Evolutionary conservation across 164 flowering plant genomes (phyloP), one percentile per base, ranked within the genome.

Genomic region (Protea cynaroides): DNA sequence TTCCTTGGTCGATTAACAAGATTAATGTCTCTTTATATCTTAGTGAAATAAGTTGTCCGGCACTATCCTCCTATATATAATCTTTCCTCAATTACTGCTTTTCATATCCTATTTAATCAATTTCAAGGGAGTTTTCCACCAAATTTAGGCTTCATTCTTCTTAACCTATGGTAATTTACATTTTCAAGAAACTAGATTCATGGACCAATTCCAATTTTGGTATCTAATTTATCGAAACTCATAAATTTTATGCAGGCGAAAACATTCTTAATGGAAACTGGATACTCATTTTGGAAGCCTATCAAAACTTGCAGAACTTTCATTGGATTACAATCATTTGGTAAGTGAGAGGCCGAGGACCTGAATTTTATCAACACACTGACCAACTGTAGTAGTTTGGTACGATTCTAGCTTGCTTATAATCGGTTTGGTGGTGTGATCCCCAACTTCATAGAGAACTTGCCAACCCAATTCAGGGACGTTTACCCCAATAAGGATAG

Each of bases 371-470:
- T 83, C 9, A 11, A 22, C 23, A 67, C 71, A 8, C 60, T 83
- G 44, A 61, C 57, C 10, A 83, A 83, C 23, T 76, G 80, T 49
- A 69, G 68, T 14, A 53, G 15, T 5, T 43, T 83, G 3, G 21
- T 60, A 49, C 36, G 43, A 0, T 34, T 83, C 37, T 50, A 13
- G 2, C 17, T 77, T 13, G 11, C n/a, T 3, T 15, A 15, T 4
- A 83, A 81, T 53, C 37, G 15, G 1, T 74, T 81, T 60, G 63
- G 67, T 12, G 83, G 81, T 13, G 37, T 6, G 7, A 0, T 80
- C 25, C 83, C 79, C 0, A 21, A 9, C 34, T 65, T 66, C 15
- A 51, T 76, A 24, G 60, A 63, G 17, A 80, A 82, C 49, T 73
- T 77, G 22, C 79, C 80, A 7, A 12, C 67, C 29, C 43, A 58